phyloP scores from a whole-genome alignment of 306 rosid species.

The Castanea crenata region DNA sequence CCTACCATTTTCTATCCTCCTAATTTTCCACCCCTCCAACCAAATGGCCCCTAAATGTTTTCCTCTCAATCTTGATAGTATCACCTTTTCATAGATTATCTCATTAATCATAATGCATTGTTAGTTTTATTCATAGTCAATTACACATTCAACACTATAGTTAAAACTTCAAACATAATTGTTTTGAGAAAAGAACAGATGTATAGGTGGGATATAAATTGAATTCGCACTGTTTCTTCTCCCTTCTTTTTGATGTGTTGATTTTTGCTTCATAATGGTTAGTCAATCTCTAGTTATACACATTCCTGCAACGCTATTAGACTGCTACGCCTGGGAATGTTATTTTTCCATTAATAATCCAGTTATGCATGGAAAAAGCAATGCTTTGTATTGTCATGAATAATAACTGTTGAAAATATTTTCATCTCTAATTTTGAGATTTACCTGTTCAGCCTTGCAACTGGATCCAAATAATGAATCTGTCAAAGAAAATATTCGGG shows the following conservation, averaged over 20 bases:
- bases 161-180: slow-evolving; percentile 18
- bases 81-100: neutral
- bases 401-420: neutral
- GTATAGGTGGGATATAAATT: neutral
- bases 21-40: too few relatives aligned
- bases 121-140: neutral
- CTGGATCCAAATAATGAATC: slow-evolving; percentile 83
- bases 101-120: neutral
- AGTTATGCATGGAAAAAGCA: neutral
- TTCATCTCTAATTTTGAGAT: slow-evolving; percentile 21
- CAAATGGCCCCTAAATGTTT: neutral
- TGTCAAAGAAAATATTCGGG: slow-evolving; percentile 81
- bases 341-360: neutral
- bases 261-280: neutral
- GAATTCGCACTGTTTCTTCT: neutral
- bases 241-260: neutral
- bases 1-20: too few relatives aligned
- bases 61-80: neutral
- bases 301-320: too few relatives aligned
- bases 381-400: neutral
- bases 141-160: neutral
- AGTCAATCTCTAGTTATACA: neutral
- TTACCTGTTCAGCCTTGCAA: slow-evolving; percentile 63
- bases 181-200: neutral
- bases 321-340: neutral